Conservation (phyloP, 345 rosid genomes). For the Cardiospermum halicacabum region DNA sequence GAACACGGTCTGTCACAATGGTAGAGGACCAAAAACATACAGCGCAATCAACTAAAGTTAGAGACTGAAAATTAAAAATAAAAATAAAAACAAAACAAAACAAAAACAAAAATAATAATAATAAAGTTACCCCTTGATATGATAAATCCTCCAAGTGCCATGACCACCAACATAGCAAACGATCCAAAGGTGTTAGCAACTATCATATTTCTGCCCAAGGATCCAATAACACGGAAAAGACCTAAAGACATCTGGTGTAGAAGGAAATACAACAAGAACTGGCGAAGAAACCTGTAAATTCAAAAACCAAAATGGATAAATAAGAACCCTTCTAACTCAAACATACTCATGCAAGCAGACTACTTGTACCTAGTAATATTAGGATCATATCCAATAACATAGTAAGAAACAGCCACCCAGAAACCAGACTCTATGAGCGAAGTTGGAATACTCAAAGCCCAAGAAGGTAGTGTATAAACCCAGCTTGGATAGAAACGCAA, state of each 20-base stretch:
- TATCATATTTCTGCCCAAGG: conserved; percentile 92
- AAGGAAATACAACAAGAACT: conserved; percentile 72
- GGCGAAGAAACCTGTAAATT: conserved; percentile 74
- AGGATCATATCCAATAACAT: conserved; percentile 92
- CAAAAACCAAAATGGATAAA: conserved; percentile 13
- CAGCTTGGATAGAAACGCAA: conserved; percentile 94
- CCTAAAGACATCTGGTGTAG: conserved; percentile 93
- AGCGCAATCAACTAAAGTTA: conserved; percentile 1
- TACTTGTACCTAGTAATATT: conserved; percentile 57
- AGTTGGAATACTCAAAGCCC: conserved; percentile 82
- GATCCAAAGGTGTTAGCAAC: conserved; percentile 98
- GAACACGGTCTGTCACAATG: conserved; percentile 64
- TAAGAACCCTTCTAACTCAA: conserved; percentile 16
- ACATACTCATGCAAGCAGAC: conserved; percentile 12
- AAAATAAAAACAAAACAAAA: too few species aligned
- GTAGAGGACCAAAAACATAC: conserved; percentile 18
- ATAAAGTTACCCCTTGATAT: conserved; percentile 70
- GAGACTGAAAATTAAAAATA: conserved; percentile 10
- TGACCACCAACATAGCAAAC: conserved; percentile 93
- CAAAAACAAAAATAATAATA: too few species aligned
- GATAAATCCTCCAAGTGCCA: conserved; percentile 96
- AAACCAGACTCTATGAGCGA: conserved; percentile 86
- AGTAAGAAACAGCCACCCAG: conserved; percentile 91
- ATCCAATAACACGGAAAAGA: conserved; percentile 96
- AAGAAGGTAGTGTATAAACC: conserved; percentile 91